Base-by-base conservation (phyloP, 2,329 filamentous ascomycete genomes). In the Fusarium verticillioides region DNA sequence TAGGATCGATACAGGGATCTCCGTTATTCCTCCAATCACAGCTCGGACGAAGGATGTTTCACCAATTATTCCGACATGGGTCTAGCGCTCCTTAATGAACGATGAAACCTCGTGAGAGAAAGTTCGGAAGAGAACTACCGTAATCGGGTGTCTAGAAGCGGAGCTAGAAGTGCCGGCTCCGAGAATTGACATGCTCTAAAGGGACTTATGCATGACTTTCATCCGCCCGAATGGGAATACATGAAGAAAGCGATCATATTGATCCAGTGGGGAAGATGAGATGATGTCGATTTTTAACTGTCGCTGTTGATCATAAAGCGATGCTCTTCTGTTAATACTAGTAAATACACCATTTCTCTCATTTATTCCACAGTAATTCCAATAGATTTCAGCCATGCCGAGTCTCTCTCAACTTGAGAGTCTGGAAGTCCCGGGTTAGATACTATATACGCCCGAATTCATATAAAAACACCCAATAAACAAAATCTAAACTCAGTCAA, bases 1-100 rank as follows among this genome's bases (percentile, higher is more conserved):
- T 52, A 21, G 60, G 39, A 52, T 56, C 23, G 1, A 3, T 50
- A 44, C 58, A 32, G 4, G 68, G 69, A 8, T 34, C 0, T 2
- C 15, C 23, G 40, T 68, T 72, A 72, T 72, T 69, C 63, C 69
- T 60, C 69, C 68, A 72, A 72, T 71, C 39, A 63, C 2, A 5
- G 2, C 12, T 18, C 10, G 9, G 26, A 42, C 7, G 10, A 34
- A 10, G 15, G 12, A 16, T 28, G 54, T 57, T 59, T 68, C 53
- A 63, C 19, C 42, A 54, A n/a, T 67, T 66, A 26, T 50, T 28
- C 67, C 50, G 67, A 39, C 62, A 43, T 37, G 49, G 56, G 37
- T 49, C 18, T 39, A 11, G n/a, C 23, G 23, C 19, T 47, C 66
- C 67, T 66, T 60, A 63, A 68, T 54, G 16, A 21, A 26, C n/a